Percentiles rank a stretch among this genome's conserved stretches.
phyloP scores from a whole-genome alignment of 345 rosid genomes.

The Garcia nutans region DNA sequence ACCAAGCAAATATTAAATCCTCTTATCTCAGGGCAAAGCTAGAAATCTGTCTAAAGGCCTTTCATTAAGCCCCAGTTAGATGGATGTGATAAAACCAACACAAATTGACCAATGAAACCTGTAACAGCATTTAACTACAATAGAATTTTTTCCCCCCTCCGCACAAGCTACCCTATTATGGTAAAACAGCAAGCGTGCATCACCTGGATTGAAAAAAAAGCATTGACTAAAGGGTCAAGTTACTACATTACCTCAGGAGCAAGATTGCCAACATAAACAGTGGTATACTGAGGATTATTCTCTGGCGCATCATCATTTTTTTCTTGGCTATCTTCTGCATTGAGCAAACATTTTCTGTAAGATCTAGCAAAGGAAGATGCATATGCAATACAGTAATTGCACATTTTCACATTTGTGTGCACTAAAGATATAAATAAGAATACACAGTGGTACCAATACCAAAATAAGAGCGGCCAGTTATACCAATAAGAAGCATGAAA shows the following conservation, averaged over 20 bases:
- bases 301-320: constrained; percentile 71
- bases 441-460: not conserved
- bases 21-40: not conserved
- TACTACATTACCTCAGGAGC: constrained; percentile 66
- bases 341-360: not conserved
- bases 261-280: constrained; percentile 96
- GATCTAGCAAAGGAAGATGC: not conserved
- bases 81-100: not conserved
- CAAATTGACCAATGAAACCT: not conserved
- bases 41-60: not conserved
- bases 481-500: not conserved
- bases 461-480: not conserved
- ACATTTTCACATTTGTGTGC: not conserved
- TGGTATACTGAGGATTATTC: constrained; percentile 82
- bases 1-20: not conserved
- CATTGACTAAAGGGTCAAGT: not conserved
- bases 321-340: constrained; percentile 87
- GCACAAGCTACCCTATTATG: not conserved
- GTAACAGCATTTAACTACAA: not conserved
- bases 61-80: not conserved
- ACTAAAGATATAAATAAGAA: not conserved
- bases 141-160: not conserved
- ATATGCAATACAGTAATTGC: not conserved
- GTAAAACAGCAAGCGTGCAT: not conserved
- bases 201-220: not conserved